Base-by-base conservation (phyloP, 768 basidiomycete species). In the Leccinum boreale region DNA sequence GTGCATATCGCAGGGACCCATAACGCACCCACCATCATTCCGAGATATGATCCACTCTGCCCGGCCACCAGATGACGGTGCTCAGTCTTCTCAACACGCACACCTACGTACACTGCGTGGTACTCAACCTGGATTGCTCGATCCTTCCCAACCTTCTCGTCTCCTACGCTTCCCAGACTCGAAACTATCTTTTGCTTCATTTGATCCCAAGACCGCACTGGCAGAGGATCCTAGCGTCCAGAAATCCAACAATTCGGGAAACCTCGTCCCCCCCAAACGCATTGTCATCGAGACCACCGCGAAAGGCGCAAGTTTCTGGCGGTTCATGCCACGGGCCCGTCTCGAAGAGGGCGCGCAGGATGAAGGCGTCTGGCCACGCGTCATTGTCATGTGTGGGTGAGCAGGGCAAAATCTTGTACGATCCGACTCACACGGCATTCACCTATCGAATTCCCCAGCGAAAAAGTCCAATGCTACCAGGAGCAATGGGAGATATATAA, bases 401-500 rank as follows among this genome's bases (percentile, higher is more conserved):
- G 85, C 69, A 52, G 24, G 28, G 28, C 31, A 50, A 53, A 53
- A 35, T 39, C 15, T 52, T 53, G 51, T 31, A 56, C 39, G 50
- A 48, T 50, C 39, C 47, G 26, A 46, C 19, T 36, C 58, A 49
- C 42, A 44, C 50, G 55, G 8, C 49, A 52, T 56, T 62, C 56
- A 63, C 59, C 50, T 1, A 50, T 60, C 46, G 26, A 63, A 58
- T 58, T 55, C 58, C 39, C 24, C 60, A 86, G 86, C 10, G 73
- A 81, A 71, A 67, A 70, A 1, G 70, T 81, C 53, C 69, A 80
- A 57, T 81, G 81, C 66, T 80, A 81, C 19, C 87, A 87, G 67
- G 88, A 92, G 35, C 89, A 91, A 69, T 92, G 90, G 90, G 90
- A 92, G 59, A 85, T 92, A 28, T 86, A 91, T 74, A 92, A 91